Percentiles rank a stretch among this genome's conserved stretches.
Evolutionary conservation across 2,329 filamentous ascomycete species (phyloP).

Genomic region (Fonsecaea pugnacius): DNA sequence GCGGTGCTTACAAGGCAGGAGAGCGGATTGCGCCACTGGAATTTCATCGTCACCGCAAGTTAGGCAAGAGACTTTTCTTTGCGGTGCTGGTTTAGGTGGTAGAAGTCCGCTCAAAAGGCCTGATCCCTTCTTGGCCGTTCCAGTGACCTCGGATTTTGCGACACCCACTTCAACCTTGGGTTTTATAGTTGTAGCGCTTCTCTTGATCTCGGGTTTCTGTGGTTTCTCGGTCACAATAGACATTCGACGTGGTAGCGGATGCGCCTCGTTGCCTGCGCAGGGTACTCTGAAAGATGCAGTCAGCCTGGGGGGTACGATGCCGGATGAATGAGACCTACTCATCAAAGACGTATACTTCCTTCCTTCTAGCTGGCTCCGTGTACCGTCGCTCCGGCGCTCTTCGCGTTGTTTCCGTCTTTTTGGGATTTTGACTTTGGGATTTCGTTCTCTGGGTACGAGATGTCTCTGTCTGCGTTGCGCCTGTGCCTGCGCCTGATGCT

Average conservation of each 20-base stretch:
- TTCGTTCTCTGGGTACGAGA: conserved; percentile 13
- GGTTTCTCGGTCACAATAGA: conserved; percentile 15
- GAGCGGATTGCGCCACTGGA: conserved; percentile 66
- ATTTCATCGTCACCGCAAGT: conserved; percentile 72
- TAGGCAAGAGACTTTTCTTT: conserved; percentile 68
- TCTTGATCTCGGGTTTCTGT: conserved; percentile 25
- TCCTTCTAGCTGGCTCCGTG: conserved; percentile 27
- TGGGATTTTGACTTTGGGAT: background rate
- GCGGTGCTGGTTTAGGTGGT: conserved; percentile 26
- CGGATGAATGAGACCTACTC: conserved; percentile 7
- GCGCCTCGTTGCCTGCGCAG: conserved; percentile 1
- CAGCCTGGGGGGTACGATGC: background rate
- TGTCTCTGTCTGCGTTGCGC: background rate
- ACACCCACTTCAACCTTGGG: conserved; percentile 19
- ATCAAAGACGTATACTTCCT: conserved; percentile 13
- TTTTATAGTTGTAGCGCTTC: conserved; percentile 27
- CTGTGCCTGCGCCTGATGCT: background rate
- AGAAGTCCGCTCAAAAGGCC: conserved; percentile 29
- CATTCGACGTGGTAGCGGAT: conserved; percentile 9
- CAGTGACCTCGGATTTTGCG: conserved; percentile 15
- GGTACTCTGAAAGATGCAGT: conserved; percentile 8
- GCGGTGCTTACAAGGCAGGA: conserved; percentile 76
- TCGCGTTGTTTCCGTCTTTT: conserved; percentile 16
- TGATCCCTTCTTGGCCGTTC: conserved; percentile 20
- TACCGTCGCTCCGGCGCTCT: conserved; percentile 26